phyloP scores from a whole-genome alignment of 1,284 basidiomycete genomes.

The Pterulicium gracile region DNA sequence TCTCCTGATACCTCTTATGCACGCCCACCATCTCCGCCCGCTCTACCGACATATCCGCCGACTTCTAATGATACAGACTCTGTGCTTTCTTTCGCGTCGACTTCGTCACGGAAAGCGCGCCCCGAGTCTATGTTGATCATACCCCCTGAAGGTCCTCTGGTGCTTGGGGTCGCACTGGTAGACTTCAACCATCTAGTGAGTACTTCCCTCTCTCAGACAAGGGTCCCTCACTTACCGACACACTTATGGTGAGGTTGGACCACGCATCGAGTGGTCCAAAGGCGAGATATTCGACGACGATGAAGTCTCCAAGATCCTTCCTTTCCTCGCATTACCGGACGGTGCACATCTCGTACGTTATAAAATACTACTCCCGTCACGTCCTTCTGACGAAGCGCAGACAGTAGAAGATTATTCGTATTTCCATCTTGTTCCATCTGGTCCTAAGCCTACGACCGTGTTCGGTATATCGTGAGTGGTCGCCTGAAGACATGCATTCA shows the following conservation, averaged over 20 bases:
- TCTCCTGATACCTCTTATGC: no score
- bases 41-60: conserved; percentile 46
- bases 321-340: conserved; percentile 96
- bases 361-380: conserved; percentile 9
- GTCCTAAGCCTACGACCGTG: conserved; percentile 66
- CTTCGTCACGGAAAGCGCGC: conserved; percentile 60
- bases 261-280: conserved; percentile 75
- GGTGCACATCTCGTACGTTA: conserved; percentile 80
- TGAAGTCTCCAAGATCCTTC: conserved; percentile 74
- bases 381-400: conserved; percentile 26
- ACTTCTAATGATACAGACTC: conserved; percentile 43
- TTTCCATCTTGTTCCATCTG: conserved; percentile 76
- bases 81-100: conserved; percentile 50
- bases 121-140: conserved; percentile 65
- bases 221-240: conserved; percentile 7
- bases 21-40: conserved; percentile 13
- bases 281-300: conserved; percentile 72
- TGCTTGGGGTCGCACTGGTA: conserved; percentile 78
- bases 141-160: conserved; percentile 45
- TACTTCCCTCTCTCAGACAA: conserved; percentile 11
- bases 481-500: conserved; percentile 10
- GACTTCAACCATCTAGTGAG: conserved; percentile 86
- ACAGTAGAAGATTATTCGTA: conserved; percentile 95
- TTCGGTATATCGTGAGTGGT: conserved; percentile 86
- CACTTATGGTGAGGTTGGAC: conserved; percentile 59